Evolutionary conservation across 2,329 filamentous ascomycete species (phyloP).

Genomic region (Stagonosporopsis chrysanthemi): DNA sequence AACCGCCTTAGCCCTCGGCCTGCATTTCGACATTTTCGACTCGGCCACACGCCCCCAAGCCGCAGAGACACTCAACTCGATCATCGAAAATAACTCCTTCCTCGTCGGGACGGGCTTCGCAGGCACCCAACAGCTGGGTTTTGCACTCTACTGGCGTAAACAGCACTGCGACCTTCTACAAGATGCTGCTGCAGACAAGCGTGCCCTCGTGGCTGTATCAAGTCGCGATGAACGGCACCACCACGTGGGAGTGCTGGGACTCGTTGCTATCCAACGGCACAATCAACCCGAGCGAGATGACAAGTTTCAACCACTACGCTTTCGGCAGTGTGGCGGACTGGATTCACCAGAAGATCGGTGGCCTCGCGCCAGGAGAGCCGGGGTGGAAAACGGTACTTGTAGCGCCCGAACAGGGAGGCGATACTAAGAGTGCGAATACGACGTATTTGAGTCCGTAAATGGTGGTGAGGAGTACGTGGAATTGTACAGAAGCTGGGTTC

Average conservation of each 20-base stretch:
- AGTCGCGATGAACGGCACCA: conserved; percentile 57
- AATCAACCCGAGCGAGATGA: conserved; percentile 58
- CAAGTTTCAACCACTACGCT: conserved; percentile 61
- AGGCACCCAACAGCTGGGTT: conserved; percentile 29
- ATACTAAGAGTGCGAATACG: conserved; percentile 39
- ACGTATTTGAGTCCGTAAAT: conserved; percentile 45
- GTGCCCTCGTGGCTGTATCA: conserved; percentile 60
- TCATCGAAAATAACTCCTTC: conserved; percentile 22
- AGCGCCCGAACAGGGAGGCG: conserved; percentile 44
- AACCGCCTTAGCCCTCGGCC: conserved; percentile 28
- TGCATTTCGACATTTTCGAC: conserved; percentile 26
- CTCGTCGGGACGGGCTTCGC: conserved; percentile 33
- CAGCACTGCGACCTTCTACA: conserved; percentile 47
- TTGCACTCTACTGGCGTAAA: conserved; percentile 24
- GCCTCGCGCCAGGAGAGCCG: conserved; percentile 37
- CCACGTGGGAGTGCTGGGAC: conserved; percentile 63
- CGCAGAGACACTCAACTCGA: conserved; percentile 17
- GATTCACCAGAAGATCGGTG: conserved; percentile 55
- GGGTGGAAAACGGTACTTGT: conserved; percentile 53
- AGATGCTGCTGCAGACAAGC: conserved; percentile 57
- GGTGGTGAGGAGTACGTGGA: conserved; percentile 36
- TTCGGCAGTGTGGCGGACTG: conserved; percentile 59
- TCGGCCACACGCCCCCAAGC: conserved; percentile 10
- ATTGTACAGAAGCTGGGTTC: conserved; percentile 8
- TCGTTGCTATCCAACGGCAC: conserved; percentile 54